Conservation (phyloP, 1,284 basidiomycete species). For the Sporisorium graminicola region DNA sequence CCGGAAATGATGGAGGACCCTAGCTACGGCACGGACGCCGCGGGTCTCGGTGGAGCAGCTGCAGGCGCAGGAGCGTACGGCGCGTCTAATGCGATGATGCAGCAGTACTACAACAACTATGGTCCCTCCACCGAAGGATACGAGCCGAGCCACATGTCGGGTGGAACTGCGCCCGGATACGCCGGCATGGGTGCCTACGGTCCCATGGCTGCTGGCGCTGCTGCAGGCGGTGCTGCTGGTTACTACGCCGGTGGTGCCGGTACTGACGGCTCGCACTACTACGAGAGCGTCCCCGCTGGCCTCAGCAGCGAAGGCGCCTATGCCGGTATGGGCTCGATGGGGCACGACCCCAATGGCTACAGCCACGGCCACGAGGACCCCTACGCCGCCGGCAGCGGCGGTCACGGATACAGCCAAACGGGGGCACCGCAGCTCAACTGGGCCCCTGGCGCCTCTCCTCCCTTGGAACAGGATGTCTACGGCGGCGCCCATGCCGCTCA, state of each 20-base stretch:
- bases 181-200: slow-evolving; percentile 66
- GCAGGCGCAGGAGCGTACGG: slow-evolving; percentile 46
- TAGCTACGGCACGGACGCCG: slow-evolving; percentile 48
- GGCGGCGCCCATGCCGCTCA: slow-evolving; percentile 16
- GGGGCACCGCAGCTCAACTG: slow-evolving; percentile 52
- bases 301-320: slow-evolving; percentile 27
- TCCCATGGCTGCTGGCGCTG: slow-evolving; percentile 56
- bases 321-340: slow-evolving; percentile 31
- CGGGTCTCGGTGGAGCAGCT: slow-evolving; percentile 26
- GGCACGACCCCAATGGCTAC: slow-evolving; percentile 42
- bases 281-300: slow-evolving; percentile 43
- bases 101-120: slow-evolving; percentile 56
- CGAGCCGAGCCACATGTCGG: slow-evolving; percentile 62
- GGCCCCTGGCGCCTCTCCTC: slow-evolving; percentile 43
- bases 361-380: slow-evolving; percentile 40
- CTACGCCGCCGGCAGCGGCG: slow-evolving; percentile 32
- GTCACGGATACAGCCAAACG: slow-evolving; percentile 34
- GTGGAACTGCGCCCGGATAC: slow-evolving; percentile 55
- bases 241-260: slow-evolving; percentile 40
- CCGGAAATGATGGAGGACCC: slow-evolving; percentile 68
- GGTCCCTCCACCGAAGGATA: slow-evolving; percentile 47
- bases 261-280: slow-evolving; percentile 52
- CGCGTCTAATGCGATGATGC: slow-evolving; percentile 50
- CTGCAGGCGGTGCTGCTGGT: slow-evolving; percentile 52
- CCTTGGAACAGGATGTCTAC: slow-evolving; percentile 44